Base-by-base conservation (phyloP, 2,329 filamentous ascomycete species). In the Fusarium coffeatum region DNA sequence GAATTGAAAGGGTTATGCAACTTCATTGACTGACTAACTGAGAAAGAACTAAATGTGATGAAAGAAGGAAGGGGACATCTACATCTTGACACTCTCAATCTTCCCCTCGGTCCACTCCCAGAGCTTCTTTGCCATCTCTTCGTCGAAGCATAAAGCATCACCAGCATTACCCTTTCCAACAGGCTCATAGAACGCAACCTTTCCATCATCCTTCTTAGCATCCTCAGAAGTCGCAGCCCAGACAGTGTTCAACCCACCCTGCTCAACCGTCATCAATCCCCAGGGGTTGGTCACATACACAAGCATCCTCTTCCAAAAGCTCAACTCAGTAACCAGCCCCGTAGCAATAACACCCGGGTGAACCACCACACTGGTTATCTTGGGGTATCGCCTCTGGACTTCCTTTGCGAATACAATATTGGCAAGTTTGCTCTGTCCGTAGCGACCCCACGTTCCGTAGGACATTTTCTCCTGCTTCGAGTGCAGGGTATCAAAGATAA, bases 341-440 rank as follows among this genome's bases (percentile, higher is more conserved):
- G 80, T 81, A 16, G 66, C 59, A 4, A 80, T 76, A 8, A 81
- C 74, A 4, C 86, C 86, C 0, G 86, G 86, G 57, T 88, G 86
- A 1, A 88, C 71, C 1, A 83, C 80, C 12, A 87, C 78, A 23
- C 80, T 80, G 23, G 78, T 79, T 3, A 85, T 77, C 20, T 79
- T 68, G 0, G 83, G 83, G 56, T 83, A 78, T 2, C 81, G 80
- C 9, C 81, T 78, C 5, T 82, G 82, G 7, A 87, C 68, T 66
- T 85, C 82, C 1, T 79, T 72, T 5, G 83, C 83, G 48, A 83
- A 83, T 8, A 85, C 73, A 28, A 86, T 80, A 55, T 84, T 85
- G 4, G 84, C 85, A 1, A 83, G 79, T 71, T 87, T 87, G 62
- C 82, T 84, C n/a, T 83, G 81, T 11, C 79, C 83, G 68, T 87